phyloP scores from a whole-genome alignment of 2,329 filamentous ascomycete species.

The Ascochyta viciae-villosae region DNA sequence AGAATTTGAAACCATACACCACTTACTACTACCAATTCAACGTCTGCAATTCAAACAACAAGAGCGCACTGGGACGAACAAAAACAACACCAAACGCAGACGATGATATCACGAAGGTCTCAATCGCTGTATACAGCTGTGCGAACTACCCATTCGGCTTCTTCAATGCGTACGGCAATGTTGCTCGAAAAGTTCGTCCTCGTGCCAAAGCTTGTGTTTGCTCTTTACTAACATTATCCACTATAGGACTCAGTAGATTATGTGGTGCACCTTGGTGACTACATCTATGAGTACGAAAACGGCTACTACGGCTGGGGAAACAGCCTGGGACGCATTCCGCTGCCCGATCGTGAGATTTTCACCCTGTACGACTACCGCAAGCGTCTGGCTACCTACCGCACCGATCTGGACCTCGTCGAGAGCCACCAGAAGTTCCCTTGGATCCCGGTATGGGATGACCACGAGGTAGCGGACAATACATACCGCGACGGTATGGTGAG shows the following conservation, averaged over 20 bases:
- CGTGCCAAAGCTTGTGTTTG: background rate
- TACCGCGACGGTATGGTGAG: constrained; percentile 50
- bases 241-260: constrained; percentile 47
- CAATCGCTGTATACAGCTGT: constrained; percentile 75
- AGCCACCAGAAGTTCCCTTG: constrained; percentile 52
- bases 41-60: constrained; percentile 68
- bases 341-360: constrained; percentile 49
- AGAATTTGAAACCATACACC: constrained; percentile 67
- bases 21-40: constrained; percentile 75
- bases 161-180: constrained; percentile 57
- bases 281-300: constrained; percentile 53
- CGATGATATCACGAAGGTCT: constrained; percentile 64
- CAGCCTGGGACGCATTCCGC: constrained; percentile 39
- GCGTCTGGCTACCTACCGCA: constrained; percentile 50
- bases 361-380: constrained; percentile 55
- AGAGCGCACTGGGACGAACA: constrained; percentile 69
- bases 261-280: constrained; percentile 53
- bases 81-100: constrained; percentile 70
- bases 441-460: constrained; percentile 57
- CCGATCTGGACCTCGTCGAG: constrained; percentile 51
- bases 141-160: constrained; percentile 59
- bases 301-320: constrained; percentile 48
- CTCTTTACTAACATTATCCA: background rate
- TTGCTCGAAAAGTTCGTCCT: constrained; percentile 50
- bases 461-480: constrained; percentile 52